Conservation (phyloP, 164 flowering plant genomes). For the Euptelea pleiosperma region DNA sequence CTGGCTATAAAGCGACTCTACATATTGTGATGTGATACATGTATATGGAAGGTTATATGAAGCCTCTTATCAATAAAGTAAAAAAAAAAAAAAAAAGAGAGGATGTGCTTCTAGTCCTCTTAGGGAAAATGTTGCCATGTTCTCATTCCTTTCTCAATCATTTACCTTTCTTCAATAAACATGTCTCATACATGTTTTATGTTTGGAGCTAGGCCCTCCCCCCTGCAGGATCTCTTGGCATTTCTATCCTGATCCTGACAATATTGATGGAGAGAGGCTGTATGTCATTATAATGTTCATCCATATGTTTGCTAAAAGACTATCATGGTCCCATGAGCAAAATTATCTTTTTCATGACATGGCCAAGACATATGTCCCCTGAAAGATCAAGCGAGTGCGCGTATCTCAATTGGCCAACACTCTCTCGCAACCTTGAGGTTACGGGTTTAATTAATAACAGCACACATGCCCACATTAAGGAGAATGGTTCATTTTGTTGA, state of each 20-base stretch:
- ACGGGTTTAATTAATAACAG: too few species aligned
- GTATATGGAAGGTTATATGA: constrained; percentile 12
- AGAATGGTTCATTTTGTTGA: too few species aligned
- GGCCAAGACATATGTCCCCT: too few species aligned
- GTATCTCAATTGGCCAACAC: too few species aligned
- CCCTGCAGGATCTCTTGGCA: constrained; percentile 11
- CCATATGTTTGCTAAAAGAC: constrained; percentile 27
- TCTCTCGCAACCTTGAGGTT: too few species aligned
- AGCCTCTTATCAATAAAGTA: constrained; percentile 2
- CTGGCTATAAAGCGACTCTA: constrained; percentile 17
- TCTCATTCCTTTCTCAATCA: constrained; percentile 10
- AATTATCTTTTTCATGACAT: too few species aligned
- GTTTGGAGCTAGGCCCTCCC: constrained; percentile 19
- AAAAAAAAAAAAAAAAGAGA: not conserved
- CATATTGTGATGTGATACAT: constrained; percentile 19
- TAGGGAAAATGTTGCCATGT: constrained; percentile 10
- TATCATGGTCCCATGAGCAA: constrained; percentile 13
- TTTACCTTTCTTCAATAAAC: constrained; percentile 20
- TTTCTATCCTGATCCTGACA: constrained; percentile 8
- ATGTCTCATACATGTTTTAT: constrained; percentile 47
- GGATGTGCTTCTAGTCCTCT: not conserved
- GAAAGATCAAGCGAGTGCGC: too few species aligned
- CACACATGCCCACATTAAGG: too few species aligned
- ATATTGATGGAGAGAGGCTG: constrained; percentile 12
- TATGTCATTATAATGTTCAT: constrained; percentile 17